Percentiles rank a stretch among this genome's conserved stretches.
Evolutionary conservation across 2,329 filamentous ascomycete species (phyloP).

Genomic region (Xylaria sp.): DNA sequence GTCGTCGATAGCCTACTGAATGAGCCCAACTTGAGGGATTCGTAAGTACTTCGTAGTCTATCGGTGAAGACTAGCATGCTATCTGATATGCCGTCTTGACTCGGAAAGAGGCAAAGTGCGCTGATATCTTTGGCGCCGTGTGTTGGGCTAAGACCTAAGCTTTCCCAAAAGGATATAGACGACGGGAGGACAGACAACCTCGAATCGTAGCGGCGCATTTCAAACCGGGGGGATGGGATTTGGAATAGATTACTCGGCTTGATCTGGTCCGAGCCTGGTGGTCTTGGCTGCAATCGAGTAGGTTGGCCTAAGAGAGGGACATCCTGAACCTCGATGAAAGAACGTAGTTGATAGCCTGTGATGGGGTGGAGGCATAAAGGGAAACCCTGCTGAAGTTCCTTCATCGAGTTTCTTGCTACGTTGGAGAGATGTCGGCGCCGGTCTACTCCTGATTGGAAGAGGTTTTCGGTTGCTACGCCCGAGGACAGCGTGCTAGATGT

Average conservation of each 20-base stretch:
- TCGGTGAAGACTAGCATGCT: conserved; percentile 73
- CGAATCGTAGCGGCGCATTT: conserved; percentile 75
- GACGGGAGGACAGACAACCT: conserved; percentile 79
- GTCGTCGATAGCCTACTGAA: conserved; percentile 64
- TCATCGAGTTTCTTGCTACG: conserved; percentile 60
- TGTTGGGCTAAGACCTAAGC: conserved; percentile 77
- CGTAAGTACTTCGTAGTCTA: conserved; percentile 76
- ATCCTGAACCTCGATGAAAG: conserved; percentile 68
- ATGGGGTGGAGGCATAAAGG: conserved; percentile 59
- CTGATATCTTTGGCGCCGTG: conserved; percentile 77
- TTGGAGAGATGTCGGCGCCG: conserved; percentile 56
- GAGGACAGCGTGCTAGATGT: conserved; percentile 61
- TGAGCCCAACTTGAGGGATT: conserved; percentile 76
- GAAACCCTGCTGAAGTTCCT: conserved; percentile 58
- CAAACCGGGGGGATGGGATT: conserved; percentile 76
- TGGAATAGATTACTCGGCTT: conserved; percentile 67
- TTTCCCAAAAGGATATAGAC: conserved; percentile 84
- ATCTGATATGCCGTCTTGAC: conserved; percentile 70
- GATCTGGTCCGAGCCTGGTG: conserved; percentile 59
- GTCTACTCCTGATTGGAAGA: conserved; percentile 49
- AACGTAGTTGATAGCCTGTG: conserved; percentile 57
- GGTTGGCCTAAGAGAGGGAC: conserved; percentile 65
- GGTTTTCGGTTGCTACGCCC: conserved; percentile 42
- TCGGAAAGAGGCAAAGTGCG: conserved; percentile 76
- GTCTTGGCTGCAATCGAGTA: conserved; percentile 63